A percentile compares a stretch with the other conserved stretches of the same genome.
Evolutionary conservation across 2,329 filamentous ascomycete genomes (phyloP).

Genomic region (Albophoma yamanashiensis): DNA sequence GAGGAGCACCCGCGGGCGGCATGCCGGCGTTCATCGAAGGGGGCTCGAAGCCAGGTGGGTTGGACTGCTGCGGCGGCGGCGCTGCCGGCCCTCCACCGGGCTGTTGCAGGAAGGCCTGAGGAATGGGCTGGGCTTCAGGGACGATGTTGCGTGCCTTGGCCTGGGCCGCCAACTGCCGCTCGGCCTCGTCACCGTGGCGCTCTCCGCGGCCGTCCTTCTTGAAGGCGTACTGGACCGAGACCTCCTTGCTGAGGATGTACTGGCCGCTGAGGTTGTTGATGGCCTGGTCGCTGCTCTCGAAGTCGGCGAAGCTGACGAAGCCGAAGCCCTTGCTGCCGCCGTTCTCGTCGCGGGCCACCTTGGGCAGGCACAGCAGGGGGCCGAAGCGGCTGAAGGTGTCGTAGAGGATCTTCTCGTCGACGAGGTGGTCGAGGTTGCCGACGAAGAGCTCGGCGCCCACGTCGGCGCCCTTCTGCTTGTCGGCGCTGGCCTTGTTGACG

Average conservation of each 20-base stretch:
- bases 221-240: constrained; percentile 95
- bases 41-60: constrained; percentile 22
- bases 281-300: constrained; percentile 87
- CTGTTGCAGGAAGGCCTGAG: constrained; percentile 54
- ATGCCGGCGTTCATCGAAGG: constrained; percentile 16
- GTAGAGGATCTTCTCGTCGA: constrained; percentile 91
- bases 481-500: constrained; percentile 86
- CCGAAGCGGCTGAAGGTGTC: constrained; percentile 92
- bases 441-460: constrained; percentile 96
- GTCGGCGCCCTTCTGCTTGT: constrained; percentile 88
- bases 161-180: constrained; percentile 82
- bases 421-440: constrained; percentile 88
- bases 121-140: constrained; percentile 65
- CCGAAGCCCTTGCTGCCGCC: constrained; percentile 91
- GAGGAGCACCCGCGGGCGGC: constrained; percentile 11
- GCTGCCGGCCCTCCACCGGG: constrained; percentile 3
- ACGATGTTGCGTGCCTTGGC: constrained; percentile 91
- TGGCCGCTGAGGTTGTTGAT: constrained; percentile 91
- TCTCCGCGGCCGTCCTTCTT: constrained; percentile 99
- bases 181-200: constrained; percentile 86
- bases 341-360: constrained; percentile 83
- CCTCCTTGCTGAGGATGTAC: constrained; percentile 93
- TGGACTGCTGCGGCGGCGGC: constrained; percentile 5
- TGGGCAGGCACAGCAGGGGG: constrained; percentile 70
- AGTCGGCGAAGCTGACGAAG: constrained; percentile 87